Evolutionary conservation across 495 filamentous ascomycete genomes (phyloP).

Genomic region (Penicillium tannophilum): DNA sequence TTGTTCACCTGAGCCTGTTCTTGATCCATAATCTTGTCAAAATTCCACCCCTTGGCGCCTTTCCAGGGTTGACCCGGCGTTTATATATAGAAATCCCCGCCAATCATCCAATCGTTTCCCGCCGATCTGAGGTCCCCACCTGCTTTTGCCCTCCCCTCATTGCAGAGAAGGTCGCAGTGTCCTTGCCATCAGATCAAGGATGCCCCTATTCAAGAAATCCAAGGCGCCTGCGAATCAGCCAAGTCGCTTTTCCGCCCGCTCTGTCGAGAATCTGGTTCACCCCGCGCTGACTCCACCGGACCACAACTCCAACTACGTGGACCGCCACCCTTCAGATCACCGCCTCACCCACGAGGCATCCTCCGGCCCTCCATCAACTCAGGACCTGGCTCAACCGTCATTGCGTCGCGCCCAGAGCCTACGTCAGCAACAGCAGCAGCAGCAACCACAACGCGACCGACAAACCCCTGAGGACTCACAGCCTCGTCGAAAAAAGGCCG

Average conservation of each 20-base stretch:
- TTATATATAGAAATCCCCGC: slow-evolving; percentile 4
- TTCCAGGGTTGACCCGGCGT: neutral
- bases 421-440: slow-evolving; percentile 20
- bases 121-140: slow-evolving; percentile 4
- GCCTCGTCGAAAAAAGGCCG: slow-evolving; percentile 15
- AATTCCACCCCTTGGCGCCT: neutral
- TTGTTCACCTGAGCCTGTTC: neutral
- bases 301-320: slow-evolving; percentile 25
- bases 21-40: neutral
- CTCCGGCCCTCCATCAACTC: slow-evolving; percentile 11
- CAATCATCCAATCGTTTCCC: neutral
- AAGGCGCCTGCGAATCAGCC: slow-evolving; percentile 28
- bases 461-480: slow-evolving; percentile 23
- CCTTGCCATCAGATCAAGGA: slow-evolving; percentile 15
- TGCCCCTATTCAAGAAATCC: slow-evolving; percentile 38
- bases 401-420: slow-evolving; percentile 35
- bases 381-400: slow-evolving; percentile 23
- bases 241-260: slow-evolving; percentile 28
- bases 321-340: slow-evolving; percentile 19
- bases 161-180: neutral
- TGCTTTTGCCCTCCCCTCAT: slow-evolving; percentile 1
- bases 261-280: slow-evolving; percentile 36
- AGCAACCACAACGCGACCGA: slow-evolving; percentile 27
- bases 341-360: slow-evolving; percentile 8
- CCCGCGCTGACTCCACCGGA: slow-evolving; percentile 27